phyloP scores from a whole-genome alignment of 306 rosid genomes.

The Cucurbita ficifolia region DNA sequence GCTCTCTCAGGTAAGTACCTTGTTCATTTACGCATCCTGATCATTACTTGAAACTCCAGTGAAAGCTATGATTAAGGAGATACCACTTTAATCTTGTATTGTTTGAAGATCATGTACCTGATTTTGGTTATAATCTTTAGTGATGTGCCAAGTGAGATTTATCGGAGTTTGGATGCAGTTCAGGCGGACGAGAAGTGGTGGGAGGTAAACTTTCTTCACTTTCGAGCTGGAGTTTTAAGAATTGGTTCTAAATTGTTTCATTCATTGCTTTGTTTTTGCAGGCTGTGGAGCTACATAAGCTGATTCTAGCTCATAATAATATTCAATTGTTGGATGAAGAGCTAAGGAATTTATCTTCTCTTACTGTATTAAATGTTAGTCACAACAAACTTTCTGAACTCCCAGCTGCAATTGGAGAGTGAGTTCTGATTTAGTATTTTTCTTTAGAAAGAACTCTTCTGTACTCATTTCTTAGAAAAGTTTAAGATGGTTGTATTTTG shows the following conservation, averaged over 20 bases:
- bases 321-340: constrained; percentile 57
- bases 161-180: constrained; percentile 45
- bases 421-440: constrained; percentile 19
- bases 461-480: not conserved
- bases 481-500: not conserved
- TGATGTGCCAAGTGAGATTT: constrained; percentile 69
- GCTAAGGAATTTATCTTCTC: constrained; percentile 43
- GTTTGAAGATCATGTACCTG: not conserved
- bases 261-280: constrained; percentile 16
- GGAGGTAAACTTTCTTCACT: constrained; percentile 42
- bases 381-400: constrained; percentile 63
- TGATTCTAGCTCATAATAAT: constrained; percentile 69
- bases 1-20: constrained; percentile 48
- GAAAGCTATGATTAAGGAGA: not conserved
- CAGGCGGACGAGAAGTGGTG: constrained; percentile 79
- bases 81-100: not conserved
- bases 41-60: not conserved
- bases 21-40: not conserved
- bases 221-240: not conserved
- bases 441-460: too few relatives aligned
- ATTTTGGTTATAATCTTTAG: constrained; percentile 20
- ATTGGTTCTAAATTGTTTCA: not conserved
- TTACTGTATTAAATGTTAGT: constrained; percentile 64
- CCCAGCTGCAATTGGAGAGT: constrained; percentile 90
- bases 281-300: constrained; percentile 90